phyloP scores from a whole-genome alignment of 371 early-diverging fungal genomes.

The Rhizomucor pusillus region DNA sequence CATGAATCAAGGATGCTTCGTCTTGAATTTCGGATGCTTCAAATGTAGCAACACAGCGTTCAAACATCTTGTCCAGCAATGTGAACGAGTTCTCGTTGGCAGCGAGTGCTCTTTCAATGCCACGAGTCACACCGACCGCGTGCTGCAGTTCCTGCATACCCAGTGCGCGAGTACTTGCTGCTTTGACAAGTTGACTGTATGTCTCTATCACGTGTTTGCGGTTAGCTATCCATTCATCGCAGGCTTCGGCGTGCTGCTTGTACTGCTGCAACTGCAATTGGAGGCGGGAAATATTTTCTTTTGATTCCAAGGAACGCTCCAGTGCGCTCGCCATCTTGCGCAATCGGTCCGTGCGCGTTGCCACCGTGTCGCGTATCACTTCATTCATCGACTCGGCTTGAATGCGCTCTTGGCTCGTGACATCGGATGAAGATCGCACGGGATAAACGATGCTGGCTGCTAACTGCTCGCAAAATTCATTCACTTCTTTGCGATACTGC shows the following conservation, averaged over 20 bases:
- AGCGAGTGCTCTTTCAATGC: slow-evolving; percentile 21
- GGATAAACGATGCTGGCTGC: slow-evolving; percentile 18
- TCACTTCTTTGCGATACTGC: slow-evolving; percentile 15
- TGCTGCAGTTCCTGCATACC: slow-evolving; percentile 26
- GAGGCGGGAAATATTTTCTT: slow-evolving; percentile 32
- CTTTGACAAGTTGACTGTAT: slow-evolving; percentile 14
- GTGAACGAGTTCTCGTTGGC: slow-evolving; percentile 11
- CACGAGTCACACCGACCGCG: slow-evolving; percentile 32
- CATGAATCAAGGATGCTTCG: slow-evolving; percentile 9
- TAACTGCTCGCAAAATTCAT: neutral
- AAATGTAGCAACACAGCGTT: slow-evolving; percentile 18
- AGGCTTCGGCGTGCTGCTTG: slow-evolving; percentile 22
- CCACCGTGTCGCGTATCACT: slow-evolving; percentile 35
- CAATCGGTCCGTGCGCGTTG: slow-evolving; percentile 19
- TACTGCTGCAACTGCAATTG: slow-evolving; percentile 30
- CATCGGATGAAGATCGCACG: slow-evolving; percentile 22
- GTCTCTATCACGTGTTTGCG: slow-evolving; percentile 18
- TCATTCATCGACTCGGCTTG: slow-evolving; percentile 37
- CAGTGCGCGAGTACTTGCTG: slow-evolving; percentile 2
- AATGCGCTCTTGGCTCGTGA: slow-evolving; percentile 24
- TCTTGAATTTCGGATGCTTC: slow-evolving; percentile 1
- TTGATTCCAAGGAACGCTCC: slow-evolving; percentile 25
- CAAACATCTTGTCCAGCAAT: slow-evolving; percentile 13
- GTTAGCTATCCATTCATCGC: slow-evolving; percentile 31
- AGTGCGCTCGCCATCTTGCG: slow-evolving; percentile 29